These are phyloP conservation scores for Parathielavia hyrcaniae DNA, from an alignment of 495 filamentous ascomycete species.

Conservation along the genomic window DNA sequence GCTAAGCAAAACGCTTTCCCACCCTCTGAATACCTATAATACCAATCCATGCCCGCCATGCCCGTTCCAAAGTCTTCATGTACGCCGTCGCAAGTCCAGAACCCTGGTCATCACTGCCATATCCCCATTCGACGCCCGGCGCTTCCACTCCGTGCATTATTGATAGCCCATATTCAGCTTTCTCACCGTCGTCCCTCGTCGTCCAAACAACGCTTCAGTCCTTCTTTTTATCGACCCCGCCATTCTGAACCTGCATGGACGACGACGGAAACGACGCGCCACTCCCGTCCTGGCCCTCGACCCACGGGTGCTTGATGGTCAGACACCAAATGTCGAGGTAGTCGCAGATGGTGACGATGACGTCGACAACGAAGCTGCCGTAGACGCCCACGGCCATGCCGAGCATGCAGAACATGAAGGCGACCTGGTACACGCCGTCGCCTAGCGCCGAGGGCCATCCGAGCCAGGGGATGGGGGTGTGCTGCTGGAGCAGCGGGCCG, in stretches of 20 bases:
- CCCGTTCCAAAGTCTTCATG: neutral
- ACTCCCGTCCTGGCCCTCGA: conserved; percentile 35
- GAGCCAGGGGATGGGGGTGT: conserved; percentile 49
- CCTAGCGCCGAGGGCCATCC: conserved; percentile 79
- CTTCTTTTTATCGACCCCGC: conserved; percentile 26
- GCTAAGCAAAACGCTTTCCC: neutral
- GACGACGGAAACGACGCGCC: no score
- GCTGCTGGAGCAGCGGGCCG: conserved; percentile 55
- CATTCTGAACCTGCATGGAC: conserved; percentile 11
- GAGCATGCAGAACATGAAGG: conserved; percentile 76
- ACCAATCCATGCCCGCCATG: neutral
- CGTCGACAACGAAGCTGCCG: conserved; percentile 91
- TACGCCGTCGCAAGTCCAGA: neutral
- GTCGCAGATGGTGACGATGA: conserved; percentile 95
- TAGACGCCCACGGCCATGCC: conserved; percentile 80
- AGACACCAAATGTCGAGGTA: conserved; percentile 97
- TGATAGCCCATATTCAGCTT: no score
- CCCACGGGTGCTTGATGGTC: conserved; percentile 79
- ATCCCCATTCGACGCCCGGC: no score
- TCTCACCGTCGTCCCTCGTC: no score
- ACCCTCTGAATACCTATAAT: neutral
- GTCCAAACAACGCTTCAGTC: conserved; percentile 15
- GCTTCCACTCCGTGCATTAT: no score
- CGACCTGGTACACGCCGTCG: conserved; percentile 68
- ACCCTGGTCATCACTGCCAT: no score